Conservation (phyloP, 2,329 filamentous ascomycete species). For the Fusarium sp. region DNA sequence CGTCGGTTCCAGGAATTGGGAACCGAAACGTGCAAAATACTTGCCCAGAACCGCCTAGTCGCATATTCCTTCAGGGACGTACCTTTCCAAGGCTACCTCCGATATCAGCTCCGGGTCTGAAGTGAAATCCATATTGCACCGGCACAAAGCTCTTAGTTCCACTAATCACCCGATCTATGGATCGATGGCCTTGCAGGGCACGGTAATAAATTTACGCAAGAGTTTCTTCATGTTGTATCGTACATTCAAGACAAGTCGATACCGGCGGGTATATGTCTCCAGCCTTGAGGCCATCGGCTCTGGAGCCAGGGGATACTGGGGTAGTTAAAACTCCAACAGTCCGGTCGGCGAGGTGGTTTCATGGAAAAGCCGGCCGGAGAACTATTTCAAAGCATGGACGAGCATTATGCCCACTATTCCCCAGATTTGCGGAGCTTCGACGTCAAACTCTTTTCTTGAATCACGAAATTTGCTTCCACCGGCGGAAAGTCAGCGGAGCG, state of each 20-base stretch:
- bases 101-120: slow-evolving; percentile 8
- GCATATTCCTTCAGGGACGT: neutral
- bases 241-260: neutral
- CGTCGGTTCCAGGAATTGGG: slow-evolving; percentile 14
- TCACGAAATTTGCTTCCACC: neutral
- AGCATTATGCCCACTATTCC: neutral
- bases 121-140: neutral
- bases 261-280: slow-evolving; percentile 4
- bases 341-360: slow-evolving; percentile 10
- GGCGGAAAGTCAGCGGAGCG: neutral
- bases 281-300: slow-evolving; percentile 12
- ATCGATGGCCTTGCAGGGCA: neutral
- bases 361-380: neutral
- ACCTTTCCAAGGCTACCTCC: neutral
- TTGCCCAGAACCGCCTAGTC: slow-evolving; percentile 25
- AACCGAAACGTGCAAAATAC: slow-evolving; percentile 22
- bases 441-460: too few species aligned
- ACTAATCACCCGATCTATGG: neutral
- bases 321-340: slow-evolving; percentile 31
- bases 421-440: slow-evolving; percentile 3
- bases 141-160: neutral
- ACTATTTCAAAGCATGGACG: neutral
- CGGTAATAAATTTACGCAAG: neutral
- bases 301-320: slow-evolving; percentile 14
- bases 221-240: neutral